Conservation (phyloP, 2,329 filamentous ascomycete genomes). For the Trichoderma koningiopsis region DNA sequence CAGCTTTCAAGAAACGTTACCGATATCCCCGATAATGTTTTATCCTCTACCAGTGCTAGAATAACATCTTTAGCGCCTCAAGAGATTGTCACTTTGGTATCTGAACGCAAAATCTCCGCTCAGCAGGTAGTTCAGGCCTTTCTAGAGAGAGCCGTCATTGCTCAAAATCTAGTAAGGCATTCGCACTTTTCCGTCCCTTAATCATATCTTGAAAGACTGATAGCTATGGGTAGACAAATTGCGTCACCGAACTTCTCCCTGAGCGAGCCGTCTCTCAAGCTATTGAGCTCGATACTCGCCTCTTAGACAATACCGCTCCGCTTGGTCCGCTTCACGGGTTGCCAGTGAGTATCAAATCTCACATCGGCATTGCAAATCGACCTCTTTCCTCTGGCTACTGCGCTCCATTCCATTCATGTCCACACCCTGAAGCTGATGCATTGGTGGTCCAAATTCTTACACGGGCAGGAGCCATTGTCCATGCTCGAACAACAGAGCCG, state of each 20-base stretch:
- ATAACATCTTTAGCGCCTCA: background rate
- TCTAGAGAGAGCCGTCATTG: background rate
- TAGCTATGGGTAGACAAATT: background rate
- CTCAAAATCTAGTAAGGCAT: background rate
- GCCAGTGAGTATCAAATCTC: constrained; percentile 4
- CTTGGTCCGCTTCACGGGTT: background rate
- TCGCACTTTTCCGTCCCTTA: background rate
- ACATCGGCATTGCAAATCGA: constrained; percentile 2
- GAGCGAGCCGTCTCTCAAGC: background rate
- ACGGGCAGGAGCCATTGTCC: background rate
- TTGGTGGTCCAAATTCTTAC: constrained; percentile 5
- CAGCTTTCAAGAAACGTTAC: background rate
- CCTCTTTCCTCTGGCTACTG: background rate
- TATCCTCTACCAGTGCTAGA: background rate
- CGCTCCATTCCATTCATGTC: background rate
- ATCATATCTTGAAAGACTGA: background rate
- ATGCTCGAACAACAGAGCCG: constrained; percentile 2
- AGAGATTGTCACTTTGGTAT: background rate
- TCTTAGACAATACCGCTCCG: background rate
- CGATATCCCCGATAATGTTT: background rate
- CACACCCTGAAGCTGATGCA: background rate
- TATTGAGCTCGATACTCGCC: background rate
- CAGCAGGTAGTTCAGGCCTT: background rate
- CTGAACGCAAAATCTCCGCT: background rate
- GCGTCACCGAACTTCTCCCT: background rate